Conservation (phyloP, 139 green algal genomes). For the Chlorella sp. region DNA sequence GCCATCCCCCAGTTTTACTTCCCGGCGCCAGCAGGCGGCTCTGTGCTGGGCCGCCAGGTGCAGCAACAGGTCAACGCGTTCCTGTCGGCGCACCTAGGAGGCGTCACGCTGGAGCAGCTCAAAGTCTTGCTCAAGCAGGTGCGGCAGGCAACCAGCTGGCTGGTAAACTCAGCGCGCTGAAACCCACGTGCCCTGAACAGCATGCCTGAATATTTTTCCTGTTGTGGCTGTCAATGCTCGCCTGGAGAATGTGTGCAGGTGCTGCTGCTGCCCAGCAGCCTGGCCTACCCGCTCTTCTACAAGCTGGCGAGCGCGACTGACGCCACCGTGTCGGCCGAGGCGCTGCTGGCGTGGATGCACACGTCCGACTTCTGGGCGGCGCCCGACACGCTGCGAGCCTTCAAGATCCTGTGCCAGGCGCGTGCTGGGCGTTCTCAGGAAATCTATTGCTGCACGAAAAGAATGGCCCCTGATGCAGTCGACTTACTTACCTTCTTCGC, state of each 20-base stretch:
- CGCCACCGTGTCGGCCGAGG: conserved; percentile 29
- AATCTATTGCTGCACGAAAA: too few species aligned
- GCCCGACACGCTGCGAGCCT: conserved; percentile 23
- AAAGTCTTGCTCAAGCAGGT: conserved; percentile 71
- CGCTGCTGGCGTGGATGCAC: conserved; percentile 47
- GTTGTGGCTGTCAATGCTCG: not conserved
- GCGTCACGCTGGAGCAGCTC: conserved; percentile 44
- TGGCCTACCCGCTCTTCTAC: conserved; percentile 82
- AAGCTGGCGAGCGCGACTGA: conserved; percentile 49
- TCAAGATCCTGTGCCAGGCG: conserved; percentile 51
- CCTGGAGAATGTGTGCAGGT: conserved; percentile 57
- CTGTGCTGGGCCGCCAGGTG: conserved; percentile 9
- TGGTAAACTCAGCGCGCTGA: not conserved
- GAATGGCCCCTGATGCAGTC: too few species aligned
- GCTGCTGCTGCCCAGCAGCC: conserved; percentile 80
- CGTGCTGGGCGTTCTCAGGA: too few species aligned
- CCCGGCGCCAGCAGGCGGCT: conserved; percentile 37
- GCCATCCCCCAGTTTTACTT: conserved; percentile 90
- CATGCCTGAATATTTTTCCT: not conserved
- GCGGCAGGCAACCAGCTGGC: not conserved
- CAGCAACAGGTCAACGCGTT: conserved; percentile 49
- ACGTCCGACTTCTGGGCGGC: conserved; percentile 33
- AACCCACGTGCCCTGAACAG: not conserved
- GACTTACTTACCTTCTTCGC: too few species aligned
- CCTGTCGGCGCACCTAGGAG: conserved; percentile 47